Base-by-base conservation (phyloP, 768 basidiomycete species). In the Crucibulum laeve region DNA sequence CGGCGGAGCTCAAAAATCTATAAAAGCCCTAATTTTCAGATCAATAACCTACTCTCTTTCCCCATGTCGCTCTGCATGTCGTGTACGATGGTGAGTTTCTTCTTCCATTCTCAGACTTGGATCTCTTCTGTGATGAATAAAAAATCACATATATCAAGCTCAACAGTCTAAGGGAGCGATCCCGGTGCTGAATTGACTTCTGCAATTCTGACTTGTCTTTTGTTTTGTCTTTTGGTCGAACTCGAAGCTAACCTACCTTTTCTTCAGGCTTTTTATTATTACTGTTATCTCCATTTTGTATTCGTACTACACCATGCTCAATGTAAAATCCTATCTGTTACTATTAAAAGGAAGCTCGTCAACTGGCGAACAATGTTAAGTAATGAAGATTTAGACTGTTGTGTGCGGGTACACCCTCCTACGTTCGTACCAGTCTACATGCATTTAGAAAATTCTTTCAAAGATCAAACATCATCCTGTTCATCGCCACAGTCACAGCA, bases 81-180 rank as follows among this genome's bases (percentile, higher is more conserved):
- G 19, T 22, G 6, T 18, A 38, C n/a, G 33, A 10, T 35, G 34
- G 40, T 50, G 26, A 48, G 37, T 25, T 10, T 26, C 25, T 18
- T 25, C 37, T 41, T 24, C 41, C 21, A 22, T n/a, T 17, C 45
- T 10, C 11, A 25, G 4, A n/a, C 41, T 25, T 35, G 14, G 45
- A 37, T 17, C 21, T 35, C 26, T 44, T 42, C 38, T 52, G 53
- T 70, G 77, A 77, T 79, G 77, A 79, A 70, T 49, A 69, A 54
- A 61, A 66, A 60, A 56, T 72, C 76, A 77, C 71, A 79, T 70
- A n/a, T 63, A 68, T 74, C 75, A 79, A 79, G 74, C 76, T 79
- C 74, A 79, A 77, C 76, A 79, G 75, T 77, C 77, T 68, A 64
- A 78, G 68, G 66, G 68, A 62, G 58, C 46, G 43, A 56, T 55